Base-by-base conservation (phyloP, 2,329 filamentous ascomycete genomes). In the Xylariaceae sp. region DNA sequence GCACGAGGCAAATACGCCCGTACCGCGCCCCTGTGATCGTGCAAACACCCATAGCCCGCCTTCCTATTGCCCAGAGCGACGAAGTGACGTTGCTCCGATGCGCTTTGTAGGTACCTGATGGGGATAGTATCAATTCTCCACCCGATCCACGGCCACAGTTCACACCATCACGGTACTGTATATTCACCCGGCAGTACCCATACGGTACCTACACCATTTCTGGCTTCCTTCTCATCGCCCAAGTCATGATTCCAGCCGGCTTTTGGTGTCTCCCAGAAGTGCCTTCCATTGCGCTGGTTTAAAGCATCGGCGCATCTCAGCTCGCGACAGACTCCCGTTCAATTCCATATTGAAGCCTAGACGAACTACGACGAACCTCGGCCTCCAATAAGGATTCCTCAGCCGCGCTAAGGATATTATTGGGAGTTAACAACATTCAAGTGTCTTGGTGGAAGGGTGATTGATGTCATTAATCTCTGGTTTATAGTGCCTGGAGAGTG, bases 271-370 rank as follows among this genome's bases (percentile, higher is more conserved):
- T 53, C 49, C 37, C 43, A 51, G 53, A 55, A 51, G 56, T 57
- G 50, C 61, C 63, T 65, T 62, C 54, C 64, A 64, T 59, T 65
- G 54, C 52, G 50, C 54, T 62, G 65, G 63, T 64, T 65, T 60
- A 66, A 65, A 68, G 70, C 60, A 63, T 70, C 68, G 70, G 67
- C 58, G 70, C 71, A 71, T 66, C 70, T 70, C 57, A 53, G 57
- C 55, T 52, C 51, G 52, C 51, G 48, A 59, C 53, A 26, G 45
- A 55, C 51, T 26, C 39, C 47, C 47, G 48, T 57, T 54, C 59
- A 51, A 53, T 62, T 59, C 53, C 44, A 55, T 54, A 44, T 46
- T 52, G 42, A 37, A 32, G 34, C 21, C 16, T 48, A 46, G 19
- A 21, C 32, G 40, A 34, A 26, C 22, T 49, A 34, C 34, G 44